Percentiles rank a stretch among this genome's conserved stretches.
Evolutionary conservation across 768 basidiomycete species (phyloP).

Genomic region (Pholiota molesta): DNA sequence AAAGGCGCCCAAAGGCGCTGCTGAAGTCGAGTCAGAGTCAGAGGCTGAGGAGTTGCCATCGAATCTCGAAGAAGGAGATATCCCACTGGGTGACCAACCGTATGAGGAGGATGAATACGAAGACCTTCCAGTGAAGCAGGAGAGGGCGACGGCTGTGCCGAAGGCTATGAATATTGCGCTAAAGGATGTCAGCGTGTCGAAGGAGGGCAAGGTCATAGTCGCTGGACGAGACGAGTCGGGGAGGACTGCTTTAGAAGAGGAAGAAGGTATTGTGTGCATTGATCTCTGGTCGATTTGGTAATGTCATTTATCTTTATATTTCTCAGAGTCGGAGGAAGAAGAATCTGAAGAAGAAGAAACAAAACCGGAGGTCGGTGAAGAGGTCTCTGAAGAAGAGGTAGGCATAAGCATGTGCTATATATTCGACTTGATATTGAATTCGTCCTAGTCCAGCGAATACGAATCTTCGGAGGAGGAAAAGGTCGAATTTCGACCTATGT

Average conservation of each 20-base stretch:
- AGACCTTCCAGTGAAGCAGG: slow-evolving; percentile 46
- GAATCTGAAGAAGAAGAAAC: slow-evolving; percentile 57
- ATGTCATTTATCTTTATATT: slow-evolving; percentile 17
- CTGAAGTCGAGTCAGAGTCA: slow-evolving; percentile 63
- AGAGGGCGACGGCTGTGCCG: slow-evolving; percentile 34
- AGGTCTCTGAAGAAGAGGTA: slow-evolving; percentile 56
- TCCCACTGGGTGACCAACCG: slow-evolving; percentile 56
- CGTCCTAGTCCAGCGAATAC: slow-evolving; percentile 80
- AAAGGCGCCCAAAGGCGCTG: slow-evolving; percentile 79
- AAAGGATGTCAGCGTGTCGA: slow-evolving; percentile 80
- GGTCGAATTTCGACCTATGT: slow-evolving; percentile 86
- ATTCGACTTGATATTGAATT: slow-evolving; percentile 16
- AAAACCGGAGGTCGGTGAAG: slow-evolving; percentile 32
- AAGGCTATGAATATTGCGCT: slow-evolving; percentile 75
- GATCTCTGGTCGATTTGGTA: slow-evolving; percentile 3
- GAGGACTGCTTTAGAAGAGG: slow-evolving; percentile 63
- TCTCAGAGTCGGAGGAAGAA: slow-evolving; percentile 31
- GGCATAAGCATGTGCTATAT: slow-evolving; percentile 17
- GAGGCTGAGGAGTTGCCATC: slow-evolving; percentile 56
- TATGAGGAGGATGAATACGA: slow-evolving; percentile 49
- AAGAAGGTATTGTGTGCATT: slow-evolving; percentile 26
- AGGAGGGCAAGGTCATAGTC: slow-evolving; percentile 79
- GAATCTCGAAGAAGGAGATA: slow-evolving; percentile 53
- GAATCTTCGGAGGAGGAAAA: slow-evolving; percentile 83
- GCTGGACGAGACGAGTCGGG: slow-evolving; percentile 81